Evolutionary conservation across 805 yeast genomes (phyloP).

Genomic region (Pichia californica): DNA sequence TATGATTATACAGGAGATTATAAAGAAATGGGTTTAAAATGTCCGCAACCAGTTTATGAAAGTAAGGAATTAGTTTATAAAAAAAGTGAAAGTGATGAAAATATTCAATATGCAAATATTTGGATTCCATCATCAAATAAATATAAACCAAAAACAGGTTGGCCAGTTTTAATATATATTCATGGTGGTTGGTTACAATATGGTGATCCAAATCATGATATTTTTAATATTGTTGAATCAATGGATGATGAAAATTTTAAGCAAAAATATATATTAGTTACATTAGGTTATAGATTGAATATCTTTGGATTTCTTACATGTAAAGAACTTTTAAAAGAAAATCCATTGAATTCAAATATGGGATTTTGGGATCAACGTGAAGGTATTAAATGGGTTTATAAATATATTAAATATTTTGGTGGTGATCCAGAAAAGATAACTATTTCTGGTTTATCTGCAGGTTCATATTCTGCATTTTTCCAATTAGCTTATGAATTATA

Average conservation of each 20-base stretch:
- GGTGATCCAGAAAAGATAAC: slow-evolving; percentile 40
- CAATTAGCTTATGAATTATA: slow-evolving; percentile 38
- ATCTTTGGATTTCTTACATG: slow-evolving; percentile 32
- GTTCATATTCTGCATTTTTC: slow-evolving; percentile 36
- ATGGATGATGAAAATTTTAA: slow-evolving; percentile 25
- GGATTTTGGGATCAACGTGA: slow-evolving; percentile 43
- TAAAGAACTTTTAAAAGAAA: slow-evolving; percentile 33
- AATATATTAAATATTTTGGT: slow-evolving; percentile 38
- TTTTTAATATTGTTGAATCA: slow-evolving; percentile 19
- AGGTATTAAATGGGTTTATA: slow-evolving; percentile 41
- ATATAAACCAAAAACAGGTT: slow-evolving; percentile 31
- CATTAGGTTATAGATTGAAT: slow-evolving; percentile 36
- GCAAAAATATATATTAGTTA: slow-evolving; percentile 32
- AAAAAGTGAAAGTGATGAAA: slow-evolving; percentile 29
- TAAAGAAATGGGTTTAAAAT: slow-evolving; percentile 27
- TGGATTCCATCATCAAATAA: slow-evolving; percentile 33
- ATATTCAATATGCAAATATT: slow-evolving; percentile 31
- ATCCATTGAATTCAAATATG: slow-evolving; percentile 26
- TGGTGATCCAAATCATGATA: slow-evolving; percentile 24
- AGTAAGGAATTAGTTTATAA: slow-evolving; percentile 18
- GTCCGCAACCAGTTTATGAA: slow-evolving; percentile 35
- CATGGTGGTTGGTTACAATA: slow-evolving; percentile 41
- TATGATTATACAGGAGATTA: slow-evolving; percentile 36
- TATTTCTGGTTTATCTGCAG: slow-evolving; percentile 43
- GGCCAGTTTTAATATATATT: slow-evolving; percentile 36